Conservation (phyloP, 2,329 filamentous ascomycete genomes). For the Tolypocladium capitatum region DNA sequence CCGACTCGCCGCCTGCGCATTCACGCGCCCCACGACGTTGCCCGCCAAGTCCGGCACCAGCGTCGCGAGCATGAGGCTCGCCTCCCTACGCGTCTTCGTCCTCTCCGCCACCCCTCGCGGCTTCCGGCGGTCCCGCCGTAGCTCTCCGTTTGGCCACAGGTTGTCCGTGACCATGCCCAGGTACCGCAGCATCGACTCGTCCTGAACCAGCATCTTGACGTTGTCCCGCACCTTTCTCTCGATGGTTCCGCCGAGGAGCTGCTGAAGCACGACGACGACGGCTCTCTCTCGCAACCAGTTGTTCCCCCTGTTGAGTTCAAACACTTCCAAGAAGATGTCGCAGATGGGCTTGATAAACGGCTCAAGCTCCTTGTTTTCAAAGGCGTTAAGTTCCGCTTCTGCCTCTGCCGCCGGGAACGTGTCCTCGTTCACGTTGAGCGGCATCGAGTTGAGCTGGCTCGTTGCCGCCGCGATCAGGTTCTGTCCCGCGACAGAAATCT, state of each 20-base stretch:
- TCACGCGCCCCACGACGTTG: conserved; percentile 83
- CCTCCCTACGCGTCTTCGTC: conserved; percentile 69
- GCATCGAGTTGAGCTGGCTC: conserved; percentile 45
- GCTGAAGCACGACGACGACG: conserved; percentile 90
- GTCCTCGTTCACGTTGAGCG: conserved; percentile 38
- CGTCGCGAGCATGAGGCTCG: conserved; percentile 76
- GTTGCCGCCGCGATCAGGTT: conserved; percentile 72
- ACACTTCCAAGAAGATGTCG: conserved; percentile 91
- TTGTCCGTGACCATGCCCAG: conserved; percentile 58
- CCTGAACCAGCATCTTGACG: conserved; percentile 58
- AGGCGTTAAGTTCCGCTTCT: conserved; percentile 85
- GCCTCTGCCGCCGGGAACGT: conserved; percentile 54
- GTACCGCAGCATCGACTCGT: conserved; percentile 67
- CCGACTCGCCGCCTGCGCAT: conserved; percentile 80
- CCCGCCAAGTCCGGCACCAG: conserved; percentile 82
- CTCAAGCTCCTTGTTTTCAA: conserved; percentile 77
- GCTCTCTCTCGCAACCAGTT: conserved; percentile 95
- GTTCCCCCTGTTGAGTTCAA: conserved; percentile 87
- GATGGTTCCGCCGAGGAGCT: conserved; percentile 88
- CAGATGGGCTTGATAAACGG: conserved; percentile 98
- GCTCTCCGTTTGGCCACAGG: conserved; percentile 67
- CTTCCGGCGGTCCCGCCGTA: conserved; percentile 32
- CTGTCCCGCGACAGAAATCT: conserved; percentile 83
- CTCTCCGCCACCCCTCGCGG: conserved; percentile 60
- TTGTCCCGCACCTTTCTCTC: conserved; percentile 89